phyloP scores from a whole-genome alignment of 345 rosid species.

The Arabis alpina region DNA sequence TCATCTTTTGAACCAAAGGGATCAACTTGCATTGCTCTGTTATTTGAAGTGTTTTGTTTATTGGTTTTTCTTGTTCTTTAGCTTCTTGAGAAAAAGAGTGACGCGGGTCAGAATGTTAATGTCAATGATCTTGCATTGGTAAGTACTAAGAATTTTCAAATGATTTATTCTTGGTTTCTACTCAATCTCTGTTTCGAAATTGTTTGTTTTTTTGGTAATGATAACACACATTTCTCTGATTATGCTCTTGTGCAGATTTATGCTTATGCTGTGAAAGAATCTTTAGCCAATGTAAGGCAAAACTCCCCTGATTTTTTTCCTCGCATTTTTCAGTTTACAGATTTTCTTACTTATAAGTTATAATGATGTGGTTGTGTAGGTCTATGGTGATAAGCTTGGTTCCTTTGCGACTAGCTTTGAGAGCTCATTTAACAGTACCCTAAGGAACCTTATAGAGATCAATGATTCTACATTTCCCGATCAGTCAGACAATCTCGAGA shows the following conservation, averaged over 20 bases:
- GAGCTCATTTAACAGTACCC: conserved; percentile 75
- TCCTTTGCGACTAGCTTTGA: conserved; percentile 63
- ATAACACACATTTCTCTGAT: background rate
- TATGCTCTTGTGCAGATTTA: conserved; percentile 42
- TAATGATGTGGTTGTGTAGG: conserved; percentile 50
- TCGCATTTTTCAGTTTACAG: background rate
- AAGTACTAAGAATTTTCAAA: conserved; percentile 10
- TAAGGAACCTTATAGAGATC: conserved; percentile 67
- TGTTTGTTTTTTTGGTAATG: conserved; percentile 5
- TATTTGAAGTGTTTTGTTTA: background rate
- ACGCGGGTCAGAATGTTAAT: conserved; percentile 25
- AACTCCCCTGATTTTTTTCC: background rate
- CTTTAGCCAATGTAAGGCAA: conserved; percentile 77
- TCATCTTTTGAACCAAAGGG: conserved; percentile 23
- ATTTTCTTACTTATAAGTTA: no score
- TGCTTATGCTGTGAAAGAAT: conserved; percentile 72
- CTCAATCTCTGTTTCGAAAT: background rate
- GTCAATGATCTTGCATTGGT: conserved; percentile 63
- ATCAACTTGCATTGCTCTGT: conserved; percentile 24
- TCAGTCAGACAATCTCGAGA: conserved; percentile 52
- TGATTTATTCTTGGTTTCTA: conserved; percentile 18
- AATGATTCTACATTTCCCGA: conserved; percentile 51
- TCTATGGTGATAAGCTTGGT: conserved; percentile 63
- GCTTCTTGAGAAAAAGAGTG: conserved; percentile 14
- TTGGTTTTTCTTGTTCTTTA: background rate